Base-by-base conservation (phyloP, 1,284 basidiomycete species). In the Rhizoctonia solani region DNA sequence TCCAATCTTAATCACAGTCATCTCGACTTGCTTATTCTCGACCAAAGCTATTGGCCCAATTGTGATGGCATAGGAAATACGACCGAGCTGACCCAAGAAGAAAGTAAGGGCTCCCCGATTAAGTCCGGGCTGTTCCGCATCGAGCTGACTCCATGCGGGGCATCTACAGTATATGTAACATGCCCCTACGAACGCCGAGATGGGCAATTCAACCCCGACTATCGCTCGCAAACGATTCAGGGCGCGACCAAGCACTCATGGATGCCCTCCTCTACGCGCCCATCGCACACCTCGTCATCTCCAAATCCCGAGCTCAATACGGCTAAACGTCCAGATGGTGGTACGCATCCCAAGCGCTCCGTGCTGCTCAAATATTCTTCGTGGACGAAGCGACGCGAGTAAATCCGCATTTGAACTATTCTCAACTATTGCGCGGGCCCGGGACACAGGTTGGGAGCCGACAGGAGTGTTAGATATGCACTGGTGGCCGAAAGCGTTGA, bases 351-450 rank as follows among this genome's bases (percentile, higher is more conserved):
- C 30, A 44, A 1, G 63, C 63, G 4, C 41, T 66, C 27, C 50
- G 50, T 30, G 63, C 63, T 13, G 29, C 52, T 1, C 47, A 54
- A 8, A 46, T 66, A 0, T 71, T 70, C 44, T 79, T 77, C 72
- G 68, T 76, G 44, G 70, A 78, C 72, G 59, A 71, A 6, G 69
- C 69, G 8, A 77, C 76, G 14, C 65, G 63, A 23, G 75, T 78
- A 72, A 76, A 76, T 68, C 77, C 77, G 25, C 74, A 76, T 66
- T 53, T 78, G 56, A 72, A 76, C 68, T 79, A 77, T 69, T 74
- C 74, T 4, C 77, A 79, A 66, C 67, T 77, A 27, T 50, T 74
- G 21, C 72, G 77, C 21, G 77, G 77, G 1, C 75, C 74, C 1
- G 71, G 71, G 23, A 54, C 50, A 3, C 58, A 69, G 46, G 49